These are phyloP conservation scores for Claviceps purpurea DNA, from an alignment of 2,329 filamentous ascomycete species.

Conservation along the genomic window DNA sequence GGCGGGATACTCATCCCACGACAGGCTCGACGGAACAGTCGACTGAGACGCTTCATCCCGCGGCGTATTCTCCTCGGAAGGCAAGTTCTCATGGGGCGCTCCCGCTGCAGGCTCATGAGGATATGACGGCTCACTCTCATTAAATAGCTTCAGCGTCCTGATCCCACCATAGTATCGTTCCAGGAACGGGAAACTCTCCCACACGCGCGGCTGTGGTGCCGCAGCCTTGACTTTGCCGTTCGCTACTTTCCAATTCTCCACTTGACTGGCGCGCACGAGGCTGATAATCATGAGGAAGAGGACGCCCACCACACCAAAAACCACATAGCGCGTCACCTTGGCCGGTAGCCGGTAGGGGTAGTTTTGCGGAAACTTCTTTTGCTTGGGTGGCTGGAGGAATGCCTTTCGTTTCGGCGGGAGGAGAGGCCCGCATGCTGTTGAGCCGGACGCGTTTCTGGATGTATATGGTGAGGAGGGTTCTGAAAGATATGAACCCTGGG, in stretches of 20 bases:
- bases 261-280: slow-evolving; percentile 59
- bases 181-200: slow-evolving; percentile 78
- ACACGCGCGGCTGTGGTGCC: slow-evolving; percentile 52
- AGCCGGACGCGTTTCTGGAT: slow-evolving; percentile 40
- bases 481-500: slow-evolving; percentile 21
- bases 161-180: slow-evolving; percentile 85
- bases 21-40: slow-evolving; percentile 12
- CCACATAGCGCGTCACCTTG: slow-evolving; percentile 65
- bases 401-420: slow-evolving; percentile 26
- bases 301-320: slow-evolving; percentile 53
- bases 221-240: slow-evolving; percentile 32
- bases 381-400: background rate
- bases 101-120: slow-evolving; percentile 45
- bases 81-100: background rate
- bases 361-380: slow-evolving; percentile 12
- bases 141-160: slow-evolving; percentile 50
- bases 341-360: slow-evolving; percentile 52
- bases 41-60: slow-evolving; percentile 6
- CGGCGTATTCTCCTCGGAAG: slow-evolving; percentile 8
- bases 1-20: slow-evolving; percentile 21
- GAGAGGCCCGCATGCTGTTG: slow-evolving; percentile 27
- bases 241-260: slow-evolving; percentile 50
- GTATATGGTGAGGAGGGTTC: slow-evolving; percentile 32
- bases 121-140: slow-evolving; percentile 67
- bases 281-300: slow-evolving; percentile 66